Evolutionary conservation across 2,329 filamentous ascomycete genomes (phyloP).

Genomic region (Nannizziopsis arthrosporioides): DNA sequence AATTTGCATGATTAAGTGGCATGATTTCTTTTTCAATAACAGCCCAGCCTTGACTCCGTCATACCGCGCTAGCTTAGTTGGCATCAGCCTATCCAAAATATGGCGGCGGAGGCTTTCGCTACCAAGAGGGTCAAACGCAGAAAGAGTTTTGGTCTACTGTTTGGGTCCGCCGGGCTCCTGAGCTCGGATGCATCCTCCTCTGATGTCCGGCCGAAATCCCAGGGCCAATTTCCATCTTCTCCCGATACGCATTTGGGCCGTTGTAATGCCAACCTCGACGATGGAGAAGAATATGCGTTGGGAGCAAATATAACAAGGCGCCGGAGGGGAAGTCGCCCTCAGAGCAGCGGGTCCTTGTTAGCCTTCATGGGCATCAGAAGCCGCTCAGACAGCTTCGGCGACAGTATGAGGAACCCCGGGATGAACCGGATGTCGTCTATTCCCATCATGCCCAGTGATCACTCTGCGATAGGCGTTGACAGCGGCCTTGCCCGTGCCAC

Average conservation of each 20-base stretch:
- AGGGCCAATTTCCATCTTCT: slow-evolving; percentile 26
- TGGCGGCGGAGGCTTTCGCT: slow-evolving; percentile 4
- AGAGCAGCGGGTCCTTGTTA: slow-evolving; percentile 13
- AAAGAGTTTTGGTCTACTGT: slow-evolving; percentile 10
- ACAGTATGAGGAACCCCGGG: slow-evolving; percentile 1
- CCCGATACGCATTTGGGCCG: slow-evolving; percentile 24
- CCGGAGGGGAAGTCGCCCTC: slow-evolving; percentile 9
- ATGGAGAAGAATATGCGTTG: not conserved
- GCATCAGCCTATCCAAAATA: not conserved
- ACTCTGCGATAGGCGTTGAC: not conserved
- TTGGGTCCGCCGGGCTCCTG: slow-evolving; percentile 10
- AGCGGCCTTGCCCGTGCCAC: not conserved
- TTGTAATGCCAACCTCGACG: not conserved
- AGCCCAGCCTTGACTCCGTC: slow-evolving; percentile 12
- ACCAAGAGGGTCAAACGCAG: slow-evolving; percentile 10
- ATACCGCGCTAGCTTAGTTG: slow-evolving; percentile 8
- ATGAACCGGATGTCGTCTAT: not conserved
- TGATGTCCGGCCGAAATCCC: not conserved
- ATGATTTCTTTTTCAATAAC: not conserved
- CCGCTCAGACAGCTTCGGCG: slow-evolving; percentile 5
- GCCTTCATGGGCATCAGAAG: slow-evolving; percentile 4
- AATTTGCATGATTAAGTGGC: not conserved
- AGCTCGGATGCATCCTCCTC: slow-evolving; percentile 8
- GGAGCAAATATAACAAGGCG: slow-evolving; percentile 2
- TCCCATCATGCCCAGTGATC: not conserved